Base-by-base conservation (phyloP, 306 rosid species). In the Castanea mollissima region DNA sequence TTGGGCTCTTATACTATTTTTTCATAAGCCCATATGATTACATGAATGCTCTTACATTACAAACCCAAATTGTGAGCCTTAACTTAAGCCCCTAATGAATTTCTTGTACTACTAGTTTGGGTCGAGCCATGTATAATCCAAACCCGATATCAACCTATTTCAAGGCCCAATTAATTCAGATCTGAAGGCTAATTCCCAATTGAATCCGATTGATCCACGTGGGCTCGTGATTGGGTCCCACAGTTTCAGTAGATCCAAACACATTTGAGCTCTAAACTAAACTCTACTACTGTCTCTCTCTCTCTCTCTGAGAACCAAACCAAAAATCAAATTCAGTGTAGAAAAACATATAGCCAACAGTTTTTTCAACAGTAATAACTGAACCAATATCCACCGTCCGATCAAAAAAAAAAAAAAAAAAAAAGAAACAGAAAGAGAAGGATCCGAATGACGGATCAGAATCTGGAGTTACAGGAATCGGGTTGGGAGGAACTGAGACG, bases 401-500 rank as follows among this genome's bases (percentile, higher is more conserved):
- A 83, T 59, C 83, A 63, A 56, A 3, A 31, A 21, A 76, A 2
- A 21, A 76, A 2, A 21, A n/a, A 13, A 7, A 54, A 27, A 34
- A 76, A 38, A 56, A 25, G 27, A 25, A 25, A 25, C 27, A 25
- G 38, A 29, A 16, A 34, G 57, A 55, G 62, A 46, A 67, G 80
- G 79, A 82, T 84, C 85, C 86, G 84, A 80, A 90, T 86, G 96
- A 88, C 85, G 83, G 96, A 89, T 85, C 57, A 79, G 76, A 89
- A 44, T 81, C 86, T 96, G 88, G 97, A 96, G 81, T 79, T 96
- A 87, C 99, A 96, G 93, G 99, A 96, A 80, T 96, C 96, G 56
- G 99, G 99, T 68, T 96, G 99, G 99, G 99, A 96, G 75, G 99
- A 93, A 82, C 88, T 93, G 79, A 89, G 99, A 64, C 87, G 88